A percentile compares a stretch with the other conserved stretches of the same genome.
Conservation (phyloP, 495 filamentous ascomycete genomes). For the Hypoxylon fragiforme region DNA sequence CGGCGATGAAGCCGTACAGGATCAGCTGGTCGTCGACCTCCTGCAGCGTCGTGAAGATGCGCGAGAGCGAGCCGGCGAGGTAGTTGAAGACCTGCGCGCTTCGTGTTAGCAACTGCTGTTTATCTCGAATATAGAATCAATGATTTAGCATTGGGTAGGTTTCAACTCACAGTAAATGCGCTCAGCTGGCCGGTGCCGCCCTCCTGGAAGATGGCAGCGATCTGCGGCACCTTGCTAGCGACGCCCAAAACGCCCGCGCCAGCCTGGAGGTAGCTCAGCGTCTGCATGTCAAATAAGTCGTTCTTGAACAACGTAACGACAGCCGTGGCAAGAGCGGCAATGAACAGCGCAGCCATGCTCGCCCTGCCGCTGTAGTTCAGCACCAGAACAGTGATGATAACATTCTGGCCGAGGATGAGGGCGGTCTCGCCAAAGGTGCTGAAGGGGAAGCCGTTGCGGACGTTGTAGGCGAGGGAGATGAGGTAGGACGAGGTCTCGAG, state of each 20-base stretch:
- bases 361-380: conserved; percentile 72
- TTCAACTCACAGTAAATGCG: conserved; percentile 83
- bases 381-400: conserved; percentile 81
- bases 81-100: conserved; percentile 88
- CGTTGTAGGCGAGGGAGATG: conserved; percentile 86
- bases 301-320: conserved; percentile 70
- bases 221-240: conserved; percentile 91
- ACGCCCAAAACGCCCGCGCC: conserved; percentile 81
- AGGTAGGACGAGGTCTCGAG: conserved; percentile 86
- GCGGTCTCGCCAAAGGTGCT: conserved; percentile 95
- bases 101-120: conserved; percentile 20
- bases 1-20: conserved; percentile 88
- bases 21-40: conserved; percentile 96
- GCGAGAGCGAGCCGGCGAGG: conserved; percentile 83
- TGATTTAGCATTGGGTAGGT: no score
- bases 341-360: conserved; percentile 66
- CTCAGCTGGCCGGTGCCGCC: conserved; percentile 93
- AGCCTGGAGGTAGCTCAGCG: conserved; percentile 77
- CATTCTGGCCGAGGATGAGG: conserved; percentile 87
- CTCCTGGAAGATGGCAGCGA: conserved; percentile 76
- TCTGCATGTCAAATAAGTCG: conserved; percentile 65
- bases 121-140: no score
- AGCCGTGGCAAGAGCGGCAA: conserved; percentile 70
- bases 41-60: conserved; percentile 95
- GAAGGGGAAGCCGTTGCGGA: conserved; percentile 88